Evolutionary conservation across 352 stramenopile species (phyloP).

Genomic region (Phytophthora litchii): DNA sequence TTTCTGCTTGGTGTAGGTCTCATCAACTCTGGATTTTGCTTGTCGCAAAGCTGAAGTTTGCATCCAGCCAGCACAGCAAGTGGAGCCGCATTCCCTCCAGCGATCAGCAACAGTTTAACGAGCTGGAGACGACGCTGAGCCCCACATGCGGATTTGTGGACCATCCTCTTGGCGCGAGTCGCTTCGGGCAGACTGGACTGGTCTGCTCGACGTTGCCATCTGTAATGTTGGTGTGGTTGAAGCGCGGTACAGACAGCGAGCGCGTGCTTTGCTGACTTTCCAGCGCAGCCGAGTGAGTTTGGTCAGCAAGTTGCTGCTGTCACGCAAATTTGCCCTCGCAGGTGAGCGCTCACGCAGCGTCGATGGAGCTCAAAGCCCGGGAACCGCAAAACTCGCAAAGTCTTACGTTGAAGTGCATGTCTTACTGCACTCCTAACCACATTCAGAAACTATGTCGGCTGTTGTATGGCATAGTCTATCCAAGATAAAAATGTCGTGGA

Average conservation of each 20-base stretch:
- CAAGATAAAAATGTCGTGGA: constrained; percentile 1
- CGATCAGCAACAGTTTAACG: neutral
- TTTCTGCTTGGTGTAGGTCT: constrained; percentile 4
- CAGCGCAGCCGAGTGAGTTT: neutral
- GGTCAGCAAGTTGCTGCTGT: neutral
- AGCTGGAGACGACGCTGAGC: neutral
- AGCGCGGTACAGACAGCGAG: constrained; percentile 2
- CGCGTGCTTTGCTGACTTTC: neutral
- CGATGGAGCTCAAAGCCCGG: neutral
- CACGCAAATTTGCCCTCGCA: constrained; percentile 3
- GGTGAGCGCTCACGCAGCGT: neutral
- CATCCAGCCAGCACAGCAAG: too few relatives aligned
- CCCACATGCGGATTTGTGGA: too few relatives aligned
- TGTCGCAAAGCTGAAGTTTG: constrained; percentile 18
- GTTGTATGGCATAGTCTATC: neutral
- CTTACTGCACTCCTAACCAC: constrained; percentile 8
- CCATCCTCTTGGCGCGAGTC: neutral
- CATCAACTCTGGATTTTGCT: constrained; percentile 10
- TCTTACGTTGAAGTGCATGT: constrained; percentile 8
- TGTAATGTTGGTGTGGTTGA: constrained; percentile 11
- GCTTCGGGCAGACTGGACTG: neutral
- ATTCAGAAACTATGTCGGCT: neutral
- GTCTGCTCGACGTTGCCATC: neutral
- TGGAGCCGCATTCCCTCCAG: neutral
- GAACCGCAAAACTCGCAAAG: neutral